A percentile compares a stretch with the other conserved stretches of the same genome.
These are phyloP conservation scores for Saturnispora silvae DNA, from an alignment of 805 yeast species.

Conservation along the genomic window DNA sequence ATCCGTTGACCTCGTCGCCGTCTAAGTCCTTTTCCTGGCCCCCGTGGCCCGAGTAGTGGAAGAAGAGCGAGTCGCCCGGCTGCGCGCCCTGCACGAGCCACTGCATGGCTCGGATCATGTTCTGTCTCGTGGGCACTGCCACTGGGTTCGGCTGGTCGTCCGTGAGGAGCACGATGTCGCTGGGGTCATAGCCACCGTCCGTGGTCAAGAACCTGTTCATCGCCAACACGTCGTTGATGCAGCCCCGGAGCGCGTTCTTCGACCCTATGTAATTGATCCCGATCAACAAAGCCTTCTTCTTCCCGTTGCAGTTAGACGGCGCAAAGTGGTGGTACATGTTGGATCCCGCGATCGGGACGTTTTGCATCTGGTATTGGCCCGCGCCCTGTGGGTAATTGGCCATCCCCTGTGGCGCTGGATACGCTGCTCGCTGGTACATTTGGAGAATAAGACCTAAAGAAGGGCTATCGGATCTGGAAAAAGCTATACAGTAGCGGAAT, in stretches of 20 bases:
- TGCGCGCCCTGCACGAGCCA: conserved; percentile 69
- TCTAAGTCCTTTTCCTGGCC: conserved; percentile 55
- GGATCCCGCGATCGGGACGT: conserved; percentile 26
- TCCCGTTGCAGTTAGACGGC: conserved; percentile 63
- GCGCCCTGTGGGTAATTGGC: conserved; percentile 17
- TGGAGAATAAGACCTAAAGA: too few species aligned
- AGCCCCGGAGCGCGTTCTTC: conserved; percentile 53
- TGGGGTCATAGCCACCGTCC: conserved; percentile 37
- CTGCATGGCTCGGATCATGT: conserved; percentile 68
- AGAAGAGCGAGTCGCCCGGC: conserved; percentile 68
- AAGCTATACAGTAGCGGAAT: too few species aligned
- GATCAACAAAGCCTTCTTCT: conserved; percentile 60
- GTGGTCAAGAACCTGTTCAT: conserved; percentile 30
- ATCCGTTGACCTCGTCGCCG: conserved; percentile 29
- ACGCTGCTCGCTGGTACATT: neutral
- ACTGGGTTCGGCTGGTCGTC: conserved; percentile 42
- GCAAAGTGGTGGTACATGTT: conserved; percentile 26
- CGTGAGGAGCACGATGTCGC: conserved; percentile 50
- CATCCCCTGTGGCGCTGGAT: conserved; percentile 13
- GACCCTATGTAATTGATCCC: conserved; percentile 74
- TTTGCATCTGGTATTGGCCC: conserved; percentile 13
- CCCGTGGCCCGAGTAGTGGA: conserved; percentile 86
- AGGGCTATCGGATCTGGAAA: too few species aligned
- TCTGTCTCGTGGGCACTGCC: conserved; percentile 50
- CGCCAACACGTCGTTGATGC: conserved; percentile 66